Conservation (phyloP, 352 stramenopile genomes). For the Phytophthora pluvialis region DNA sequence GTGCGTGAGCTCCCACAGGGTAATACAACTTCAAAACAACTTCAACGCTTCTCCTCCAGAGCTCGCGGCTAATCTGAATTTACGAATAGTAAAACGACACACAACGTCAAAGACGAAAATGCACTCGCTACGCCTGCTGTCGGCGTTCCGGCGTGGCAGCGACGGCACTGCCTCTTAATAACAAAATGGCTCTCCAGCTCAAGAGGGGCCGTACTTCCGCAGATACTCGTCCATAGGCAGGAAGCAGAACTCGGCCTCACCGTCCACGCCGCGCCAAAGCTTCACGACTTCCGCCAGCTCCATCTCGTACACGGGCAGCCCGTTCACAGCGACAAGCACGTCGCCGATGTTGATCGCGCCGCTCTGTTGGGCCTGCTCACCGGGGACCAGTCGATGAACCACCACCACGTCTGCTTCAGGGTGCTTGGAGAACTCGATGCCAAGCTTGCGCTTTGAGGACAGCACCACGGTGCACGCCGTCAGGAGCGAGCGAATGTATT, state of each 20-base stretch:
- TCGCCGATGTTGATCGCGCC: slow-evolving; percentile 63
- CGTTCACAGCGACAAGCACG: slow-evolving; percentile 84
- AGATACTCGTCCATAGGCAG: slow-evolving; percentile 80
- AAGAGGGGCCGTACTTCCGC: slow-evolving; percentile 58
- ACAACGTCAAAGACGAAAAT: slow-evolving; percentile 23
- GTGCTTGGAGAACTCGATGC: slow-evolving; percentile 79
- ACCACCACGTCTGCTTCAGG: slow-evolving; percentile 56
- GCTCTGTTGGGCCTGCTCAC: slow-evolving; percentile 73
- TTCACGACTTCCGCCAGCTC: slow-evolving; percentile 77
- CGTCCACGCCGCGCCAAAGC: slow-evolving; percentile 70
- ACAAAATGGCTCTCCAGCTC: slow-evolving; percentile 31
- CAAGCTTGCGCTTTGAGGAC: slow-evolving; percentile 68
- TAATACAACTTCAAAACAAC: slow-evolving; percentile 7
- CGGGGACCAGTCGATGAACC: slow-evolving; percentile 57
- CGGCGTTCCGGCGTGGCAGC: slow-evolving; percentile 15
- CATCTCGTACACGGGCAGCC: slow-evolving; percentile 83
- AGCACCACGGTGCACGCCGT: slow-evolving; percentile 84
- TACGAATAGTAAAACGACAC: slow-evolving; percentile 27
- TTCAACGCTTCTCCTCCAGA: slow-evolving; percentile 5
- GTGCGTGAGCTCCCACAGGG: not conserved
- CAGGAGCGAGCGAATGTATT: slow-evolving; percentile 87
- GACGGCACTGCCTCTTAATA: slow-evolving; percentile 26
- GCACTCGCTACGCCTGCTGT: slow-evolving; percentile 21
- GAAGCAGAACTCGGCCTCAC: slow-evolving; percentile 83
- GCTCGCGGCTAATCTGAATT: slow-evolving; percentile 16